phyloP scores from a whole-genome alignment of 1,139 yeast genomes.

The Scheffersomyces illinoinensis region DNA sequence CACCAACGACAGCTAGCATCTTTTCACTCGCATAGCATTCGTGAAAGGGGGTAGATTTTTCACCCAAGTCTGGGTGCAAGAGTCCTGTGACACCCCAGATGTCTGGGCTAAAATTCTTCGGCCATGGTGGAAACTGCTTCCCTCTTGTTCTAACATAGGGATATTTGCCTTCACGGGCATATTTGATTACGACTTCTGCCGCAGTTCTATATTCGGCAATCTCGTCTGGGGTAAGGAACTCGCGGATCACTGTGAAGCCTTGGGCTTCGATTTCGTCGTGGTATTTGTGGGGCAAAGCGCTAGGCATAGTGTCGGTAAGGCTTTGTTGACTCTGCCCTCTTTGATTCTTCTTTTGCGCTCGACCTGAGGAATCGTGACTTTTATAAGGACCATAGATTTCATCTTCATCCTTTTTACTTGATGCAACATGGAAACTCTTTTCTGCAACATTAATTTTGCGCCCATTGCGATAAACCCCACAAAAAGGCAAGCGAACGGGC shows the following conservation, averaged over 20 bases:
- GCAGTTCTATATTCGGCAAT: conserved; percentile 37
- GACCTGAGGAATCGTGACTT: not conserved
- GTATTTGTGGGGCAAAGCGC: conserved; percentile 15
- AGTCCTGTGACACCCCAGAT: conserved; percentile 59
- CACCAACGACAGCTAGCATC: conserved; percentile 42
- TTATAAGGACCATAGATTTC: not conserved
- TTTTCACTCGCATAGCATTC: conserved; percentile 45
- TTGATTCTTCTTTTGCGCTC: not conserved
- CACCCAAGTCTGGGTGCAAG: conserved; percentile 50
- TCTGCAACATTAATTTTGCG: not conserved
- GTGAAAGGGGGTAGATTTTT: conserved; percentile 41
- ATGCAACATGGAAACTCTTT: not conserved
- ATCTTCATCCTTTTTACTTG: not conserved
- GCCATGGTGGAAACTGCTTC: conserved; percentile 64
- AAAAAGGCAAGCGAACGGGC: not conserved
- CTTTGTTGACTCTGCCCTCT: not conserved
- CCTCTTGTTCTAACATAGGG: conserved; percentile 53
- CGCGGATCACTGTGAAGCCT: conserved; percentile 48
- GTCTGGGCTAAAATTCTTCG: conserved; percentile 52
- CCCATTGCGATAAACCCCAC: not conserved
- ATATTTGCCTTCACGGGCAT: conserved; percentile 55
- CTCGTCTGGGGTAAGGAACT: conserved; percentile 44
- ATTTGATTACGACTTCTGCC: conserved; percentile 42
- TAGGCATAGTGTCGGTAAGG: not conserved
- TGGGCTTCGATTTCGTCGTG: conserved; percentile 41